phyloP scores from a whole-genome alignment of 1,284 basidiomycete genomes.

The Boletus austroedulis region DNA sequence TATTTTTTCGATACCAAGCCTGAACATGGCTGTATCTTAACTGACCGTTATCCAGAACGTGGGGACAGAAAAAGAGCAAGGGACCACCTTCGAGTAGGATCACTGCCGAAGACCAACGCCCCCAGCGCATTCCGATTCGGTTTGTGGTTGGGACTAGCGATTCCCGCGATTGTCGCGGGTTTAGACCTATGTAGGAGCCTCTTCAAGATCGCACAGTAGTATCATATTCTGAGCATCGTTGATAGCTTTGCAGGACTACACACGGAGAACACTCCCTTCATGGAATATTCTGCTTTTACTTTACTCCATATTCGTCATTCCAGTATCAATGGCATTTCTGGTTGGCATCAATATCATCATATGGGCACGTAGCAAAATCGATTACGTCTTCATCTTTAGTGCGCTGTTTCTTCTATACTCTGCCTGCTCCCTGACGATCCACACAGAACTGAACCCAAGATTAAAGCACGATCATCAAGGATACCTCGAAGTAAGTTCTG shows the following conservation, averaged over 20 bases:
- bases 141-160: conserved; percentile 69
- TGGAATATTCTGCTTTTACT: conserved; percentile 77
- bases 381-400: conserved; percentile 92
- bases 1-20: conserved; percentile 35
- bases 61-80: conserved; percentile 84
- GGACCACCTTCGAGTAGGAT: conserved; percentile 60
- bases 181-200: conserved; percentile 55
- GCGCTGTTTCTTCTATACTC: conserved; percentile 14
- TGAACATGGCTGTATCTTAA: neutral
- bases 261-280: conserved; percentile 58
- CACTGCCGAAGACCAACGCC: conserved; percentile 65
- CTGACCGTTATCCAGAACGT: conserved; percentile 49
- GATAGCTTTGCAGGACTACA: conserved; percentile 59
- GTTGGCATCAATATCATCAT: conserved; percentile 81
- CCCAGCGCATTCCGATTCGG: conserved; percentile 77
- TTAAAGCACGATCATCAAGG: conserved; percentile 77
- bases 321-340: conserved; percentile 74
- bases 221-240: neutral
- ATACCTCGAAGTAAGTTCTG: conserved; percentile 69
- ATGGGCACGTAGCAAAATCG: conserved; percentile 77
- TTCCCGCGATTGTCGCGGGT: conserved; percentile 75
- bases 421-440: neutral
- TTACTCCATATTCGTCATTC: conserved; percentile 76
- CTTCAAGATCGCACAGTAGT: neutral
- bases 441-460: conserved; percentile 70